Base-by-base conservation (phyloP, 371 early-diverging fungal genomes). In the Parasitella parasitica region DNA sequence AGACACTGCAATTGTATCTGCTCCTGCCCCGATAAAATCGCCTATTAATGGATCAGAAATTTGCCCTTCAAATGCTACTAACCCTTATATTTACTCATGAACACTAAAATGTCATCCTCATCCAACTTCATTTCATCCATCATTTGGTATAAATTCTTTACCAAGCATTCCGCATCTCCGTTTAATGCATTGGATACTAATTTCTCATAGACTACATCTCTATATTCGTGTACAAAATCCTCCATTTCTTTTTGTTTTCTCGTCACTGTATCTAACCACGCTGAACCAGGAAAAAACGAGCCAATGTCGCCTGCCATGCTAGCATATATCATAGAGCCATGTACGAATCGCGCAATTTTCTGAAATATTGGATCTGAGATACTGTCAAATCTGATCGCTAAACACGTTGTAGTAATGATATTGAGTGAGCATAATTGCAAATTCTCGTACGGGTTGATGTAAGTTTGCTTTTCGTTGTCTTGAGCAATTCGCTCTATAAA, bases 111-210 rank as follows among this genome's bases (percentile, higher is more conserved):
- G 4, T 65, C 61, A 6, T 55, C 55, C 12, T 59, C 60, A 0
- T 73, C 68, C 13, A 73, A 18, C 4, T 57, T 55, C 6, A 59
- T 54, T 39, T 68, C 61, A 27, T 61, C 73, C 34, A 62, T 67
- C 38, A 46, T 50, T 41, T 59, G 46, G 18, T 59, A 58, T n/a
- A 70, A 50, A 20, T 51, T 50, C 38, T 65, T 66, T 2, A 61
- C 41, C 11, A 68, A 39, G 9, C 66, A 72, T n/a, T 64, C 58
- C 22, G 60, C 39, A 26, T 64, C 64, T 5, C 28, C 41, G 5
- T 34, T 34, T 2, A 58, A 7, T 2, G 64, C 64, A 4, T 64
- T 35, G 20, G 52, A 13, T n/a, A 57, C 26, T 11, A 64, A 16
- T 26, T 57, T 38, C 8, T 58, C 35, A 12, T 55, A 48, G 16